Conservation (phyloP, 768 basidiomycete genomes). For the Leccinum truebloodii region DNA sequence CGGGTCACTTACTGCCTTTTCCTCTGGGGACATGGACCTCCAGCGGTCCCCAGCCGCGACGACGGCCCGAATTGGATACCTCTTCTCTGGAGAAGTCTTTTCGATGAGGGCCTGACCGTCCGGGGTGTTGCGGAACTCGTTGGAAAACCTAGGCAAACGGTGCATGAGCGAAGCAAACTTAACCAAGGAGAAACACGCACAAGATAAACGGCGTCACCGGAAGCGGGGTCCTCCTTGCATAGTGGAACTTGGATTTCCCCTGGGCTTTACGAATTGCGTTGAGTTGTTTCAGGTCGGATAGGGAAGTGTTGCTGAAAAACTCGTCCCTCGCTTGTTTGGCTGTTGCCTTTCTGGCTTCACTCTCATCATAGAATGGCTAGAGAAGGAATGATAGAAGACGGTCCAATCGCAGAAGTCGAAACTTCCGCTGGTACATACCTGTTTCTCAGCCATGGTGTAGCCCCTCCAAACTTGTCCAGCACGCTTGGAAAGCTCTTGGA, state of each 20-base stretch:
- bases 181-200: conserved; percentile 18
- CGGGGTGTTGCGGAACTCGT: conserved; percentile 17
- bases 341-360: conserved; percentile 16
- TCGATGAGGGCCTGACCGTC: conserved; percentile 20
- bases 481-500: conserved; percentile 16
- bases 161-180: not conserved
- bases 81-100: conserved; percentile 6
- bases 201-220: conserved; percentile 23
- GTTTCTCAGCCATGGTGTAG: conserved; percentile 36
- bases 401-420: not conserved
- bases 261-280: conserved; percentile 33
- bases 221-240: not conserved
- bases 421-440: conserved; percentile 27
- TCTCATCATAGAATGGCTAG: conserved; percentile 32
- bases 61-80: not conserved
- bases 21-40: conserved; percentile 33
- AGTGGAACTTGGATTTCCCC: conserved; percentile 24
- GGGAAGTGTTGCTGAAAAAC: conserved; percentile 28
- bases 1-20: conserved; percentile 30
- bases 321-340: conserved; percentile 25
- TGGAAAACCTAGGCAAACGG: conserved; percentile 19
- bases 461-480: conserved; percentile 32
- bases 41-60: conserved; percentile 29
- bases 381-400: not conserved
- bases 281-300: conserved; percentile 27